Evolutionary conservation across 805 yeast genomes (phyloP).

Genomic region (Myxozyma lipomycoides): DNA sequence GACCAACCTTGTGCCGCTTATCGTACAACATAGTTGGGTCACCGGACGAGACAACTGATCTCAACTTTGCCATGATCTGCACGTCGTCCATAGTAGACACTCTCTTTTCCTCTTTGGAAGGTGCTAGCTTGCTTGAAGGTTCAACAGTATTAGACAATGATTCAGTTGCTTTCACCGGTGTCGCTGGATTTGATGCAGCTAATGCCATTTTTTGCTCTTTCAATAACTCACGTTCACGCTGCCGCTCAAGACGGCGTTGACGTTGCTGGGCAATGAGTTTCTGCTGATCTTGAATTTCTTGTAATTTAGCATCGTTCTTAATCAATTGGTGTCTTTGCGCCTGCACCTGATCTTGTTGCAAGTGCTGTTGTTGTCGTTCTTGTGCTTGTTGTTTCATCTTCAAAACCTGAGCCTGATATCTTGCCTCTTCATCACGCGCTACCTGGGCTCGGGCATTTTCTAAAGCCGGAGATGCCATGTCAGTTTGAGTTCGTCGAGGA

Average conservation of each 20-base stretch:
- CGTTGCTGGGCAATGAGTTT: conserved; percentile 24
- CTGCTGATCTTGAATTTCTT: conserved; percentile 23
- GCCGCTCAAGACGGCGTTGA: conserved; percentile 12
- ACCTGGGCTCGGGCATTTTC: conserved; percentile 1
- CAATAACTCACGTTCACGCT: background rate
- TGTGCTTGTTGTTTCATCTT: conserved; percentile 28
- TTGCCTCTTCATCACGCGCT: conserved; percentile 27
- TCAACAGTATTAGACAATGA: background rate
- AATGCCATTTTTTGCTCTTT: background rate
- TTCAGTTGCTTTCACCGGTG: background rate
- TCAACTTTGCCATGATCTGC: conserved; percentile 65
- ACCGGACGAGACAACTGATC: conserved; percentile 74
- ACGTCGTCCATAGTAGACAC: conserved; percentile 59
- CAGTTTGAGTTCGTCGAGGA: conserved; percentile 12
- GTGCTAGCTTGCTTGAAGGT: background rate
- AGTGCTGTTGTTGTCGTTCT: conserved; percentile 21
- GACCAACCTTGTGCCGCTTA: conserved; percentile 61
- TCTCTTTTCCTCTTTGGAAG: conserved; percentile 11
- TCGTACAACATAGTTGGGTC: conserved; percentile 73
- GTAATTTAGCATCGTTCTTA: conserved; percentile 12
- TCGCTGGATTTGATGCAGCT: conserved; percentile 5
- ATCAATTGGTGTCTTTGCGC: conserved; percentile 16
- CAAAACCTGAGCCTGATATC: conserved; percentile 23
- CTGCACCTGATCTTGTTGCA: conserved; percentile 19
- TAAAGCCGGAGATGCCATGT: conserved; percentile 1